Evolutionary conservation across 2,329 filamentous ascomycete species (phyloP).

Genomic region (Alternaria alternata): DNA sequence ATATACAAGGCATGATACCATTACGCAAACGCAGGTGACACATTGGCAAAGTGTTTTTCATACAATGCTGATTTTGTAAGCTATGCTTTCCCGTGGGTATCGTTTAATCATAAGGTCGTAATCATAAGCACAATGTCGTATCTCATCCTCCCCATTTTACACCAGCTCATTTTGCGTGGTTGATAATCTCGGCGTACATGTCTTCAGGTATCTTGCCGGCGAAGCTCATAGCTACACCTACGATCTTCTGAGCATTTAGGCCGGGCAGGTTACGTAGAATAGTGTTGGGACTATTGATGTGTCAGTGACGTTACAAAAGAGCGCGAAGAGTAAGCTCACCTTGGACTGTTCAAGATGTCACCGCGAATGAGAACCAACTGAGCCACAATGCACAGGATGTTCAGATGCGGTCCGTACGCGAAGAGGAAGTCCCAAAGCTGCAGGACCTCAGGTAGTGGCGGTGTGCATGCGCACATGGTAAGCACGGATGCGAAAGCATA

Average conservation of each 20-base stretch:
- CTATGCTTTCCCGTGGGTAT: conserved; percentile 9
- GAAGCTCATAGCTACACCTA: conserved; percentile 83
- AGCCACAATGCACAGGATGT: conserved; percentile 95
- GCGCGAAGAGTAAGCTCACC: conserved; percentile 61
- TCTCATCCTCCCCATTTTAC: neutral
- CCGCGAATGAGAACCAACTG: conserved; percentile 90
- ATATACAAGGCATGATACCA: neutral
- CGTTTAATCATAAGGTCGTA: conserved; percentile 15
- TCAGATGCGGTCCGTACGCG: conserved; percentile 92
- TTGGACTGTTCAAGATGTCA: conserved; percentile 81
- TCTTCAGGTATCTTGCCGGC: conserved; percentile 90
- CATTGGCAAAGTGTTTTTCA: neutral
- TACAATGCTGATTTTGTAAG: neutral
- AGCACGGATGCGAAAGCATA: conserved; percentile 96
- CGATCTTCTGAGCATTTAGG: conserved; percentile 83
- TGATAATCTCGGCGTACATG: conserved; percentile 87
- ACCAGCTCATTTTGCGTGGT: conserved; percentile 74
- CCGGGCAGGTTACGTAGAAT: conserved; percentile 87
- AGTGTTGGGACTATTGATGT: conserved; percentile 79
- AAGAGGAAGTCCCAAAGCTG: conserved; percentile 97
- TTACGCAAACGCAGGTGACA: too few relatives aligned
- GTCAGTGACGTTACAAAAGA: conserved; percentile 25
- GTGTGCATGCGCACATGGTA: conserved; percentile 94
- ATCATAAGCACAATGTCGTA: conserved; percentile 11
- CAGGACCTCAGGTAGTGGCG: conserved; percentile 90